Evolutionary conservation across 345 rosid species (phyloP).

Genomic region (Moringa oleifera): DNA sequence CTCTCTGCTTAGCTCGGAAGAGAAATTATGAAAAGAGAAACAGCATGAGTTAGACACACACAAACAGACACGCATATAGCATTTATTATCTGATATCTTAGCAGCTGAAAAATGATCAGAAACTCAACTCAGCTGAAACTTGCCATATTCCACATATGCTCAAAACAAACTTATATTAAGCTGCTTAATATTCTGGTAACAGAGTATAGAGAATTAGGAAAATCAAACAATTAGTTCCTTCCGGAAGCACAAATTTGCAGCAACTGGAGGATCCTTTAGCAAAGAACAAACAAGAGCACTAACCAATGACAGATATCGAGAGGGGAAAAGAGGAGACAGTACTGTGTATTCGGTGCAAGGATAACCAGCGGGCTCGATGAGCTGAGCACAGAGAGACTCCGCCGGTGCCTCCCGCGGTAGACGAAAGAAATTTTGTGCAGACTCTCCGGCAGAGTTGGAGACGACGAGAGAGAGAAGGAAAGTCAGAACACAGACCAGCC

Average conservation of each 20-base stretch:
- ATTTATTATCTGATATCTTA: too few species aligned
- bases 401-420: conserved; percentile 25
- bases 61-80: too few species aligned
- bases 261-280: too few species aligned
- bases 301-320: conserved; percentile 8
- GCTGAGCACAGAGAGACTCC: conserved; percentile 51
- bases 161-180: too few species aligned
- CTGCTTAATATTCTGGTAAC: too few species aligned
- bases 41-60: too few species aligned
- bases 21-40: not conserved
- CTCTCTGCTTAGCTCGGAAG: not conserved
- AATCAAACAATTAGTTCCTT: too few species aligned
- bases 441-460: conserved; percentile 10
- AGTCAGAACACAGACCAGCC: not conserved
- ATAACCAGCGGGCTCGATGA: conserved; percentile 64
- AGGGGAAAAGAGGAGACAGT: conserved; percentile 16
- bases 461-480: conserved; percentile 10
- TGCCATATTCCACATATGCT: too few species aligned
- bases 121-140: too few species aligned
- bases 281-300: not conserved
- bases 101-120: too few species aligned
- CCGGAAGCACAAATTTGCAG: too few species aligned
- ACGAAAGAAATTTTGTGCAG: conserved; percentile 15
- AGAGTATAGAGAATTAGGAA: too few species aligned
- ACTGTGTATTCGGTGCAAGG: conserved; percentile 77